Evolutionary conservation across 2,329 filamentous ascomycete genomes (phyloP), one percentile per base, ranked within the genome.

Genomic region (Pseudocercospora fijiensis): DNA sequence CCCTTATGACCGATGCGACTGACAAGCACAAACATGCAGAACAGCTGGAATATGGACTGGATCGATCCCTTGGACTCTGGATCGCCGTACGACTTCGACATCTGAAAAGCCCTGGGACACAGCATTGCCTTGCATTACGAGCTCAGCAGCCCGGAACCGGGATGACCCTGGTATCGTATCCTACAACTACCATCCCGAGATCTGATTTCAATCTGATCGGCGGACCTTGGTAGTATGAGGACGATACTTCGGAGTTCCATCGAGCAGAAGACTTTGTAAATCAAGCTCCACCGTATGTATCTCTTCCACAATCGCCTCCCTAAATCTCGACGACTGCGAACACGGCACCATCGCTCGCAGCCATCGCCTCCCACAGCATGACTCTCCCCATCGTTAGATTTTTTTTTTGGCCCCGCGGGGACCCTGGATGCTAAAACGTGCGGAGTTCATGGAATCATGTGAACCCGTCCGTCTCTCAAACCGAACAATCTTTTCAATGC

Each of bases 371-470:
- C 18, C 77, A 76, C 55, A 77, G 77, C 8, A 76, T 79, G n/a
- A n/a, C 20, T 78, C 75, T 43, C 78, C 80, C 3, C n/a, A n/a
- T n/a, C n/a, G n/a, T n/a, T n/a, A n/a, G n/a, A n/a, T n/a, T n/a
- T n/a, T n/a, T n/a, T n/a, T n/a, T n/a, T n/a, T n/a, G n/a, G n/a
- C n/a, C n/a, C n/a, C n/a, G n/a, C n/a, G 84, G 63, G 83, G 86
- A 75, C 78, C 80, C 45, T 86, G 83, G 84, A 85, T 86, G 83
- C 82, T 87, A 61, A 87, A 87, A 72, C 77, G 85, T 58, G 85
- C 85, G 85, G 85, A 37, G 85, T 85, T 4, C 85, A 87, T 70
- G 85, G 84, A 43, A 79, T 87, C 27, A 76, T 86, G n/a, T n/a
- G n/a, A n/a, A n/a, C n/a, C n/a, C n/a, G n/a, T n/a, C n/a, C n/a